These are phyloP conservation scores for Aspergillus unguis DNA, from an alignment of 2,329 filamentous ascomycete species.

Conservation along the genomic window DNA sequence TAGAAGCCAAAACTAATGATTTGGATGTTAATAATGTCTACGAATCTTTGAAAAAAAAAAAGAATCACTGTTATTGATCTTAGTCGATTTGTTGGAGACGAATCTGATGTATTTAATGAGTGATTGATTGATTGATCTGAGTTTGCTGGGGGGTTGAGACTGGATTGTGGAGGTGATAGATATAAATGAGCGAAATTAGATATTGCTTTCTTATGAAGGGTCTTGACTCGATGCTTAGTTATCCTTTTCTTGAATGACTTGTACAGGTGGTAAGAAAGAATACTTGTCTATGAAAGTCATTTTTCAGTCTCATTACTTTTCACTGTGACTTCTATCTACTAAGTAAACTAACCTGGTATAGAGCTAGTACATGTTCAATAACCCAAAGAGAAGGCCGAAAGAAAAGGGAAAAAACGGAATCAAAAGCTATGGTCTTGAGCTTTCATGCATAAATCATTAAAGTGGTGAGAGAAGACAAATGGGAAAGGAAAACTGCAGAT, in stretches of 20 bases:
- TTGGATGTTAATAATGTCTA: conserved; percentile 6
- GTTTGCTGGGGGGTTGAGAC: background rate
- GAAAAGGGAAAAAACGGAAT: background rate
- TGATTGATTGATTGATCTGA: background rate
- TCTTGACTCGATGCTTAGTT: too few relatives aligned
- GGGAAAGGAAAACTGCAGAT: background rate
- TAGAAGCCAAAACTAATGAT: background rate
- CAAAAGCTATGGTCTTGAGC: background rate
- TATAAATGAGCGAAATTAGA: too few relatives aligned
- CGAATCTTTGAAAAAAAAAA: background rate
- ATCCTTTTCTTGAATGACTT: too few relatives aligned
- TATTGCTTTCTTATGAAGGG: too few relatives aligned
- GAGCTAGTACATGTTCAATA: background rate
- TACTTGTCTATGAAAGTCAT: background rate
- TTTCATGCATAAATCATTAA: conserved; percentile 1
- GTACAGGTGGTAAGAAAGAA: too few relatives aligned
- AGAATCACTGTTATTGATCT: background rate
- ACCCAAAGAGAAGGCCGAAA: conserved; percentile 1
- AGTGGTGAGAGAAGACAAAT: conserved; percentile 32
- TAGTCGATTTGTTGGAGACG: background rate
- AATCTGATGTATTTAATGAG: conserved; percentile 2
- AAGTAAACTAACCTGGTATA: background rate
- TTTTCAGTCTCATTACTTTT: background rate
- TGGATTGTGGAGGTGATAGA: too few relatives aligned
- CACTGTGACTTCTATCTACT: conserved; percentile 2